Conservation (phyloP, 2,329 filamentous ascomycete genomes). For the Immersiporthe knoxdaviesiana region DNA sequence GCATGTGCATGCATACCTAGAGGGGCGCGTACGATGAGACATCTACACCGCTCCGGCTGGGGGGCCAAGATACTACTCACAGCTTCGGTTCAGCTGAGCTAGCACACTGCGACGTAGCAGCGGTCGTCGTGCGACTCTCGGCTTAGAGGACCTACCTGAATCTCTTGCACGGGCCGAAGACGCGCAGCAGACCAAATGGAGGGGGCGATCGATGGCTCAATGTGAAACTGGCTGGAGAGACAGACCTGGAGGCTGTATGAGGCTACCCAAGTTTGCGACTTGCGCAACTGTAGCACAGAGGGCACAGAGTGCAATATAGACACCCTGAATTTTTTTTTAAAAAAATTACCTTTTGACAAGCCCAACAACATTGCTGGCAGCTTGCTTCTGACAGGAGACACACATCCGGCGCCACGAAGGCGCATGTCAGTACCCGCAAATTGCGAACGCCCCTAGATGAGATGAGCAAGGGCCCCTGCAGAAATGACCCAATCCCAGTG, state of each 20-base stretch:
- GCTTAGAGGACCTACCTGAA: constrained; percentile 15
- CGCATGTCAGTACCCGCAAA: not conserved
- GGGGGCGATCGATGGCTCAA: constrained; percentile 11
- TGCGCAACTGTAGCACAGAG: constrained; percentile 20
- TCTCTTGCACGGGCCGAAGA: constrained; percentile 20
- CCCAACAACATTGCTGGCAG: not conserved
- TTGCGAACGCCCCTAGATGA: not conserved
- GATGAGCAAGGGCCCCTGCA: constrained; percentile 12
- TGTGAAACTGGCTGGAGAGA: constrained; percentile 21
- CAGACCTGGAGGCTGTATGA: constrained; percentile 1
- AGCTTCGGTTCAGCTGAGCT: not conserved
- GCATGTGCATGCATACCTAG: not conserved
- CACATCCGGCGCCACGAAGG: not conserved
- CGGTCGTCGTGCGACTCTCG: constrained; percentile 12
- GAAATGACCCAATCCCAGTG: constrained; percentile 6
- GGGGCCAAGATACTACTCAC: not conserved
- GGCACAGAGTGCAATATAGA: constrained; percentile 19
- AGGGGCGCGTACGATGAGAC: not conserved
- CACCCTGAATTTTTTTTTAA: constrained; percentile 3
- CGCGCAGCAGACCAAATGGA: constrained; percentile 15
- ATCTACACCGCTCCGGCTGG: not conserved
- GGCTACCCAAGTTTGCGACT: constrained; percentile 19
- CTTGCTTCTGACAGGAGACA: not conserved
- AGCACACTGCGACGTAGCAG: constrained; percentile 13
- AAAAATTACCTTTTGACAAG: constrained; percentile 1